These are phyloP conservation scores for Sugiyamaella marilandica DNA, from an alignment of 805 yeast genomes.

Conservation along the genomic window DNA sequence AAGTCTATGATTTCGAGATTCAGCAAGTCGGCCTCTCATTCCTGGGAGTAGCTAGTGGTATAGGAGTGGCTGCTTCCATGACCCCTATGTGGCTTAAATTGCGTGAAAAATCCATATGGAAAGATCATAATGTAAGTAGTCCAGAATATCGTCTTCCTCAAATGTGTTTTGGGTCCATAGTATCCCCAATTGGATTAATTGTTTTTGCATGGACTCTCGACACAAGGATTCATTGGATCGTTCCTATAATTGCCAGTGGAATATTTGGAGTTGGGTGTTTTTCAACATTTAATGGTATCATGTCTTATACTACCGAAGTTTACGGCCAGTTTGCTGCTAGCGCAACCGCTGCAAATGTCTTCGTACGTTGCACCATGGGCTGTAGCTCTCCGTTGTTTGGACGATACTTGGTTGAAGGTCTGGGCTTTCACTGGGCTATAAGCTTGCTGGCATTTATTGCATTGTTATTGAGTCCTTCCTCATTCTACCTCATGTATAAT, in stretches of 20 bases:
- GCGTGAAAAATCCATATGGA: conserved; percentile 38
- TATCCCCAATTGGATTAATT: conserved; percentile 45
- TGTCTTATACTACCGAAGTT: conserved; percentile 22
- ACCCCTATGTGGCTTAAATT: conserved; percentile 14
- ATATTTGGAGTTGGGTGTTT: conserved; percentile 36
- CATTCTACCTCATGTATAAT: conserved; percentile 37
- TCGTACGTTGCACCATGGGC: conserved; percentile 68
- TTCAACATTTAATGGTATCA: conserved; percentile 35
- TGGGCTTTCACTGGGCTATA: conserved; percentile 75
- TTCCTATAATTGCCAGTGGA: conserved; percentile 61
- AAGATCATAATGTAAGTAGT: conserved; percentile 37
- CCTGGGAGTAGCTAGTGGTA: conserved; percentile 60
- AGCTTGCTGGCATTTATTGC: conserved; percentile 50
- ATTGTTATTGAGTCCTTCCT: conserved; percentile 44
- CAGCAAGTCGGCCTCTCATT: conserved; percentile 59
- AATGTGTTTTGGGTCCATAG: conserved; percentile 46
- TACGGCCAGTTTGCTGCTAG: conserved; percentile 62
- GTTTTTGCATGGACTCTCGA: conserved; percentile 51
- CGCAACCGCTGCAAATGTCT: conserved; percentile 82
- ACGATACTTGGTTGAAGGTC: conserved; percentile 68
- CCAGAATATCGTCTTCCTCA: conserved; percentile 49
- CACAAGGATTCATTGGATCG: conserved; percentile 44
- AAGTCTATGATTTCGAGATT: conserved; percentile 43
- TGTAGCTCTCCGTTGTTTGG: conserved; percentile 82
- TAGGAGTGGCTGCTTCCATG: conserved; percentile 49